Evolutionary conservation across 1,139 yeast species (phyloP).

Genomic region (Pichia sp.): DNA sequence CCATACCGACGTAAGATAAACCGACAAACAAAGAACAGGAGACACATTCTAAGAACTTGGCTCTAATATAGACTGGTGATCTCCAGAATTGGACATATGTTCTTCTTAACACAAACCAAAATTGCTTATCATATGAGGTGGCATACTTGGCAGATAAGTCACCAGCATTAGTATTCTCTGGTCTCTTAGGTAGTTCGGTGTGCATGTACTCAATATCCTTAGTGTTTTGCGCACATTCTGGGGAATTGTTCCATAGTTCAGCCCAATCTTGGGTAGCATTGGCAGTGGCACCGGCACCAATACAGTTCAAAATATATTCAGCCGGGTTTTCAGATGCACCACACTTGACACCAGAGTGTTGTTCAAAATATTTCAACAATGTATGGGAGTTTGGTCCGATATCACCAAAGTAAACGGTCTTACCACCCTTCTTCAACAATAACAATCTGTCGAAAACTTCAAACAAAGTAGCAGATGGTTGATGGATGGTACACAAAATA

Average conservation of each 20-base stretch:
- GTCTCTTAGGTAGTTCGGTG: conserved; percentile 15
- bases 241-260: conserved; percentile 9
- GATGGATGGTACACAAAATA: conserved; percentile 48
- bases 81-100: conserved; percentile 40
- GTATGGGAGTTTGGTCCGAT: conserved; percentile 43
- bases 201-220: conserved; percentile 20
- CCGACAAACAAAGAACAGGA: conserved; percentile 43
- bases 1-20: conserved; percentile 45
- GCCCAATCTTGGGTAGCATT: conserved; percentile 36
- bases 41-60: conserved; percentile 32
- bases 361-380: conserved; percentile 37
- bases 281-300: conserved; percentile 57
- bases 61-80: conserved; percentile 41
- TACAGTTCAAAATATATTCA: conserved; percentile 36
- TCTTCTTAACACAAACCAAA: conserved; percentile 34
- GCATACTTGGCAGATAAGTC: conserved; percentile 30
- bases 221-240: conserved; percentile 15
- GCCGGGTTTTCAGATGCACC: conserved; percentile 25
- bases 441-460: conserved; percentile 40
- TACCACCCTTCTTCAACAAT: conserved; percentile 41
- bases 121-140: conserved; percentile 32
- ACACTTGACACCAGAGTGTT: conserved; percentile 19
- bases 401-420: conserved; percentile 54
- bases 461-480: conserved; percentile 49
- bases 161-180: conserved; percentile 28